phyloP scores from a whole-genome alignment of 805 yeast genomes.

The Lachancea nothofagi region DNA sequence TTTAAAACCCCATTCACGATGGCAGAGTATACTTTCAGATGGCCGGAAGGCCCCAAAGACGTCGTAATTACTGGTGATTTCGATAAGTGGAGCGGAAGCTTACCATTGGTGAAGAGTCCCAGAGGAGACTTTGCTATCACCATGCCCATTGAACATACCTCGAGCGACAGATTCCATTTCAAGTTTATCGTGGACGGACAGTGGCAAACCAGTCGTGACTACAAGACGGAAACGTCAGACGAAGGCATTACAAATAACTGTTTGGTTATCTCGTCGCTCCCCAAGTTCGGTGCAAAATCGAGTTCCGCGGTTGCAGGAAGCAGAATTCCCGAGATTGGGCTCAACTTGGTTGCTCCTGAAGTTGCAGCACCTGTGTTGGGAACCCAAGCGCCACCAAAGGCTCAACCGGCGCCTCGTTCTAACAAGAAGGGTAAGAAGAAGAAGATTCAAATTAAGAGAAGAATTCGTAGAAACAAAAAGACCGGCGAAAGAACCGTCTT shows the following conservation, averaged over 20 bases:
- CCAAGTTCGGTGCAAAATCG: slow-evolving; percentile 10
- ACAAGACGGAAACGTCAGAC: slow-evolving; percentile 41
- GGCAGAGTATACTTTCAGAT: slow-evolving; percentile 27
- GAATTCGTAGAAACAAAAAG: slow-evolving; percentile 35
- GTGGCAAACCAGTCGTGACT: slow-evolving; percentile 45
- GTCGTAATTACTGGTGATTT: slow-evolving; percentile 69
- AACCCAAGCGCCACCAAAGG: slow-evolving; percentile 9
- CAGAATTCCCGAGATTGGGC: slow-evolving; percentile 20
- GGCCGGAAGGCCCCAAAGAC: slow-evolving; percentile 48
- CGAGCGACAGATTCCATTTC: slow-evolving; percentile 37
- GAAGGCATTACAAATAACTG: slow-evolving; percentile 38
- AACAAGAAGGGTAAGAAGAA: slow-evolving; percentile 19
- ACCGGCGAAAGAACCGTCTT: slow-evolving; percentile 39
- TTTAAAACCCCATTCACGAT: slow-evolving; percentile 3
- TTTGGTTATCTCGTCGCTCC: slow-evolving; percentile 23
- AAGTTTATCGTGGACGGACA: slow-evolving; percentile 66
- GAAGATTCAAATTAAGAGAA: slow-evolving; percentile 35
- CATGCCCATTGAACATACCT: slow-evolving; percentile 43
- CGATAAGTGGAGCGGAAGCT: slow-evolving; percentile 59
- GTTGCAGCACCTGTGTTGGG: slow-evolving; percentile 13
- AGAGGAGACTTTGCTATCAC: slow-evolving; percentile 58
- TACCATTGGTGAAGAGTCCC: slow-evolving; percentile 53
- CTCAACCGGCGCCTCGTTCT: slow-evolving; percentile 11
- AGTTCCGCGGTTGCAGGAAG: slow-evolving; percentile 8
- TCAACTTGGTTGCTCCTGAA: slow-evolving; percentile 11